Base-by-base conservation (phyloP, 495 filamentous ascomycete species). In the Pyrenopolyporus hunteri region DNA sequence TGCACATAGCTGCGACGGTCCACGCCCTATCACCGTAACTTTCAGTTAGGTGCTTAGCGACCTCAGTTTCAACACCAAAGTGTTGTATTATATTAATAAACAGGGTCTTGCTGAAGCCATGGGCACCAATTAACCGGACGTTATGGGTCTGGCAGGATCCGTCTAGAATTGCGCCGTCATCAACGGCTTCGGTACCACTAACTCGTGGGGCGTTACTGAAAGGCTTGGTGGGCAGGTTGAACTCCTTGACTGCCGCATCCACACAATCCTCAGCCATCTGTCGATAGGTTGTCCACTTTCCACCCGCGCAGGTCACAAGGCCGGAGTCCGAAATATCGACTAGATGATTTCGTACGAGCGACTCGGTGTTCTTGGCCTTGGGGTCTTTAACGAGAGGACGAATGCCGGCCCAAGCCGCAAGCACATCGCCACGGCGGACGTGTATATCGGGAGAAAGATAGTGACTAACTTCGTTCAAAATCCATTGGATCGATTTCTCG, bases 21-120 rank as follows among this genome's bases (percentile, higher is more conserved):
- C 94, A 98, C 19, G 94, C 92, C 23, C 94, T 86, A 75, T 98
- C 94, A 66, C 94, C 94, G 70, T 98, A 98, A 35, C 92, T 90
- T 58, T 87, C 81, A 1, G 88, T 89, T 14, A 98, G 82, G 74
- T 98, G 92, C 75, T 91, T 88, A 11, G 94, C 94, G 14, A 98
- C 93, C 65, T 96, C 92, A 35, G 91, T 97, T 74, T 98, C 94
- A 57, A 98, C 76, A 57, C 94, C 94, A 70, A 91, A 98, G 77
- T 97, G 92, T 73, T 98, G 94, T 72, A 98, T 96, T 8, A 98
- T 81, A 75, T 96, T 93, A 84, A 98, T 98, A 76, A 98, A 98
- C 14, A 98, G 85, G 2, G 93, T 98, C 73, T 96, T 93, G 69
- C 86, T 89, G 78, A 85, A 98, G 52, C 94, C 93, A 73, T 98